Conservation (phyloP, 129 eudicot genomes). For the Erigeron canadensis region DNA sequence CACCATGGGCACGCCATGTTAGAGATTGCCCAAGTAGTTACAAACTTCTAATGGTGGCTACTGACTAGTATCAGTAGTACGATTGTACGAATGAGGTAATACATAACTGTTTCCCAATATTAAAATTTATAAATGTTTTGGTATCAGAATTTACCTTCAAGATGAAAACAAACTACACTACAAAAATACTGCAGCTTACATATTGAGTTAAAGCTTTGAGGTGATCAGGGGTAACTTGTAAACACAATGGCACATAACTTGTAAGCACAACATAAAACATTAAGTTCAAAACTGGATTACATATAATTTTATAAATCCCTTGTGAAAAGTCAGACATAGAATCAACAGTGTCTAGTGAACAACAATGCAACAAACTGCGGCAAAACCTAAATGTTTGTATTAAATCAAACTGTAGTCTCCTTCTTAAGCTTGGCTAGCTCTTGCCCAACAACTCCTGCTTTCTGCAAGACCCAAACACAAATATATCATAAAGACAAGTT, state of each 20-base stretch:
- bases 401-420: slow-evolving; percentile 26
- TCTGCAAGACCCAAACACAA: slow-evolving; percentile 32
- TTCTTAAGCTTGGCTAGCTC: slow-evolving; percentile 52
- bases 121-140: too few relatives aligned
- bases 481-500: not conserved
- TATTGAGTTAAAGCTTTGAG: not conserved
- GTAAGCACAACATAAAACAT: slow-evolving; percentile 3
- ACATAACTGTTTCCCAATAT: too few relatives aligned
- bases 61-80: too few relatives aligned
- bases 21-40: too few relatives aligned
- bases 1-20: too few relatives aligned
- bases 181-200: too few relatives aligned
- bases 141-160: too few relatives aligned
- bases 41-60: too few relatives aligned
- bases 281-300: slow-evolving; percentile 23
- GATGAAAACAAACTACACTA: too few relatives aligned
- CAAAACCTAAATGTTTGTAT: slow-evolving; percentile 8
- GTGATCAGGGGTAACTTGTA: too few relatives aligned
- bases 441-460: slow-evolving; percentile 50
- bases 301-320: slow-evolving; percentile 20
- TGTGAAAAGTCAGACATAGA: slow-evolving; percentile 21
- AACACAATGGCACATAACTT: too few relatives aligned
- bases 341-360: slow-evolving; percentile 21
- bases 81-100: too few relatives aligned
- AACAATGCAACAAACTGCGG: slow-evolving; percentile 16